Conservation (phyloP, 1,139 yeast genomes). For the Kodamaea plutei region DNA sequence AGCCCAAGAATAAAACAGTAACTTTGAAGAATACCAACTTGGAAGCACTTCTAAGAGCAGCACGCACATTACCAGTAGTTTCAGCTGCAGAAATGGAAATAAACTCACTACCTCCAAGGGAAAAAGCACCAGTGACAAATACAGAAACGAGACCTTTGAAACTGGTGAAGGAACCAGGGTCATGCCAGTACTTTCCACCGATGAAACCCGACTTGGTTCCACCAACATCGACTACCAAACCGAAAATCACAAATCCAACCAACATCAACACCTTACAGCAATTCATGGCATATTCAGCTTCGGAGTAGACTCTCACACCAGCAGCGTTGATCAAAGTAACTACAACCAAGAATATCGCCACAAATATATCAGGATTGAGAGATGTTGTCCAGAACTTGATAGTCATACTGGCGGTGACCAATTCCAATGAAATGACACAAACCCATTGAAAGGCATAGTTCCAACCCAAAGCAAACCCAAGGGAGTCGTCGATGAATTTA, state of each 20-base stretch:
- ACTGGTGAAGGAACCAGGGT: conserved; percentile 27
- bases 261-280: conserved; percentile 19
- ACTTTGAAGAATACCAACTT: conserved; percentile 22
- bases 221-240: conserved; percentile 27
- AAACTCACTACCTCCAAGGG: conserved; percentile 33
- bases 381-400: conserved; percentile 30
- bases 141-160: conserved; percentile 41
- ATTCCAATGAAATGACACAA: conserved; percentile 31
- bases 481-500: conserved; percentile 32
- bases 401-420: conserved; percentile 36
- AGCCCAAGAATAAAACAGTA: conserved; percentile 22
- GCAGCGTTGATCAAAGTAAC: conserved; percentile 22
- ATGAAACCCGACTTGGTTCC: conserved; percentile 21
- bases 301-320: conserved; percentile 30
- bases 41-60: conserved; percentile 20
- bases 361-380: conserved; percentile 27
- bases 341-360: conserved; percentile 24
- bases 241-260: conserved; percentile 27
- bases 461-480: conserved; percentile 38
- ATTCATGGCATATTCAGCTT: conserved; percentile 29
- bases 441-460: conserved; percentile 36
- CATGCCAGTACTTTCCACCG: conserved; percentile 30
- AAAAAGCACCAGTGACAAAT: conserved; percentile 36
- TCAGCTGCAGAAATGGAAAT: conserved; percentile 23
- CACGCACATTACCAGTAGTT: conserved; percentile 19